phyloP scores from a whole-genome alignment of 2,329 filamentous ascomycete genomes.

The Helotiales sp. region DNA sequence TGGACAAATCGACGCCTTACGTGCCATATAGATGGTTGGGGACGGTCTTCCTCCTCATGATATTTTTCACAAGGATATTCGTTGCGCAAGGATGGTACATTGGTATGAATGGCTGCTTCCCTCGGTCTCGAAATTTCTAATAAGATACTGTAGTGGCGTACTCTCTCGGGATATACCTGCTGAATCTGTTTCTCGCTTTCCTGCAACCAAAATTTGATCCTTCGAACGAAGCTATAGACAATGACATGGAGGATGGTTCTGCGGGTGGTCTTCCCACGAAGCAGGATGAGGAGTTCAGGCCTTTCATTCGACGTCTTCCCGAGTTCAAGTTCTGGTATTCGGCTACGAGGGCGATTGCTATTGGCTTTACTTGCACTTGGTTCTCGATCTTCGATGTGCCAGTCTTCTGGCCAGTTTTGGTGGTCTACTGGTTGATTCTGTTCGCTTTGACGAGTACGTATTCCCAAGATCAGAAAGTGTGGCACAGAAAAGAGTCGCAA shows the following conservation, averaged over 20 bases:
- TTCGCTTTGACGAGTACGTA: constrained; percentile 90
- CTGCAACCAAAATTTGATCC: constrained; percentile 98
- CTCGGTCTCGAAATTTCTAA: neutral
- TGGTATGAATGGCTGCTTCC: constrained; percentile 53
- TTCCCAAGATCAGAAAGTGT: neutral
- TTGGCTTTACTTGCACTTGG: constrained; percentile 88
- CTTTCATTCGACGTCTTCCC: constrained; percentile 91
- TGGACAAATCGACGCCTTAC: constrained; percentile 91
- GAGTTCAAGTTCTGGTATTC: constrained; percentile 99
- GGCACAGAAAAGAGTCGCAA: neutral
- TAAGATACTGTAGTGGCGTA: constrained; percentile 74
- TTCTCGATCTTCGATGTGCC: constrained; percentile 94
- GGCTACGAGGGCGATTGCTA: constrained; percentile 80
- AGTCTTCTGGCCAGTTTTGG: constrained; percentile 97
- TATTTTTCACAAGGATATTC: constrained; percentile 90
- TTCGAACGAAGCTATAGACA: constrained; percentile 85
- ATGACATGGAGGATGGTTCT: constrained; percentile 92
- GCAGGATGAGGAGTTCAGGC: constrained; percentile 95
- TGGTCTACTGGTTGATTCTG: constrained; percentile 98
- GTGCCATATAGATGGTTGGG: constrained; percentile 87
- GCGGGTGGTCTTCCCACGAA: constrained; percentile 84
- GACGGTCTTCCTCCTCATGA: constrained; percentile 70
- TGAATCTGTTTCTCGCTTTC: constrained; percentile 99
- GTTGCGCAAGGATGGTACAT: constrained; percentile 98
- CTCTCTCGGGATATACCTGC: constrained; percentile 95